Base-by-base conservation (phyloP, 106 monocot genomes). In the Dendrobium huoshanense region DNA sequence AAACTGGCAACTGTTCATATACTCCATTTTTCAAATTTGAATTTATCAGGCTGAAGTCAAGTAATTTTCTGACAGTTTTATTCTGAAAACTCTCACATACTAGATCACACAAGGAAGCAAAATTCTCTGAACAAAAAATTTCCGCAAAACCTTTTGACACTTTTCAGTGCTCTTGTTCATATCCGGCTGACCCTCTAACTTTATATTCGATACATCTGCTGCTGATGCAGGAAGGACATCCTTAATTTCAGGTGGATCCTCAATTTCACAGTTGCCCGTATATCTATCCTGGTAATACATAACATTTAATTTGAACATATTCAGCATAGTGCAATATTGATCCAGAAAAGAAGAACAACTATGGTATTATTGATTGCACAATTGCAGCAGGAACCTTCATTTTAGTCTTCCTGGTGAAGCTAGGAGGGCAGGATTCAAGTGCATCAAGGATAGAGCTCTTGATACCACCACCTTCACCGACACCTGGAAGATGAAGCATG, bases 71-170 rank as follows among this genome's bases (percentile, higher is more conserved):
- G n/a, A 61, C 33, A 31, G 89, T 87, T 47, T 77, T 82, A 64
- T 82, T 82, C 72, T 85, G 80, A 27, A 95, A 91, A 72, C 49
- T 88, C 64, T 77, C 88, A 77, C 81, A 78, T 13, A 93, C 82
- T 75, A 91, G 70, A 89, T 95, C 86, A 82, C 95, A 95, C 58
- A 95, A 80, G 1, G 82, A 73, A 45, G 86, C 84, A 68, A 95
- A 95, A 54, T 93, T 87, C 33, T 93, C 83, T 47, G 95, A 95
- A 79, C 80, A 72, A 27, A 95, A 87, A 77, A 95, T 79, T 55
- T 93, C 89, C 80, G 41, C 41, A 95, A 83, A 67, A 83, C 74
- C 16, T 85, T 85, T 43, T 85, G 78, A 75, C 93, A 95, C 79
- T 86, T 89, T 44, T 61, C 54, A 29, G 85, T 93, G 79, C 88